These are phyloP conservation scores for Ziziphus jujuba DNA, from an alignment of 306 rosid species.

Conservation along the genomic window DNA sequence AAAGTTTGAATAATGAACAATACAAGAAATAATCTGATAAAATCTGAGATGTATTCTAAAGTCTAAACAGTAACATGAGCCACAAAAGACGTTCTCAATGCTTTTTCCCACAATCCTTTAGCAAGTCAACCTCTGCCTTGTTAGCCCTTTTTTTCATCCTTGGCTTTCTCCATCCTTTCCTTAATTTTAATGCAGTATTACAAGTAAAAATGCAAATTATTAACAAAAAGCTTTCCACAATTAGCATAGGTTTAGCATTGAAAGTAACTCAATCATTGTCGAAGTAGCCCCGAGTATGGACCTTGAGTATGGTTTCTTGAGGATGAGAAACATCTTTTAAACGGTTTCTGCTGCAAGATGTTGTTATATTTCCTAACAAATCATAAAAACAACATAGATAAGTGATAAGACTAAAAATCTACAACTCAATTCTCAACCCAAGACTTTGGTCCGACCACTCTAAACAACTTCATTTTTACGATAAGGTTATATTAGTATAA, in stretches of 20 bases:
- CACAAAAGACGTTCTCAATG: too few relatives aligned
- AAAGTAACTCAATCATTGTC: background rate
- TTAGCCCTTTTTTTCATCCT: conserved; percentile 18
- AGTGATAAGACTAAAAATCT: too few relatives aligned
- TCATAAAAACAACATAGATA: too few relatives aligned
- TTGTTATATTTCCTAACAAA: background rate
- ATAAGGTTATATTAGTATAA: too few relatives aligned
- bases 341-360: conserved; percentile 1
- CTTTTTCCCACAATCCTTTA: too few relatives aligned
- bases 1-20: too few relatives aligned
- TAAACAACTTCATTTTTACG: too few relatives aligned
- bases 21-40: too few relatives aligned
- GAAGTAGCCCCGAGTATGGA: conserved; percentile 18
- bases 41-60: too few relatives aligned
- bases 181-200: conserved; percentile 11
- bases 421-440: too few relatives aligned
- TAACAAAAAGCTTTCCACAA: background rate
- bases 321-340: background rate
- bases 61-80: too few relatives aligned
- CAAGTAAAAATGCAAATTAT: background rate
- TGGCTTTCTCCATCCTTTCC: conserved; percentile 11
- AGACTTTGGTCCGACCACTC: too few relatives aligned
- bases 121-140: conserved; percentile 14
- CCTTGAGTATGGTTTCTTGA: conserved; percentile 17
- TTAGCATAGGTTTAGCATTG: background rate